These are phyloP conservation scores for Suhomyces chickasaworum DNA, from an alignment of 1,139 yeast genomes.

Conservation along the genomic window DNA sequence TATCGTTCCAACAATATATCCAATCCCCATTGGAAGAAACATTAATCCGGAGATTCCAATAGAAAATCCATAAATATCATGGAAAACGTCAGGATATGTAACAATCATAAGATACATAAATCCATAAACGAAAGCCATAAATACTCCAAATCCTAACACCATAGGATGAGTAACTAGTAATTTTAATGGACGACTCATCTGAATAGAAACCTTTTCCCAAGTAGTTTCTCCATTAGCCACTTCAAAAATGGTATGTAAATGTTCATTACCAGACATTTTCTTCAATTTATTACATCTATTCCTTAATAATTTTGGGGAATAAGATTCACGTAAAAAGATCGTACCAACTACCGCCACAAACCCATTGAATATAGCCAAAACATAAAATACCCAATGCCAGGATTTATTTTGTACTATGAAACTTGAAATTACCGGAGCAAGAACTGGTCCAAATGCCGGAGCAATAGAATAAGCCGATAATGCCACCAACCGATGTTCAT, in stretches of 20 bases:
- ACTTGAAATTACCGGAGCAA: conserved; percentile 38
- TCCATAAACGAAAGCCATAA: conserved; percentile 66
- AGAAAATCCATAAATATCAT: conserved; percentile 46
- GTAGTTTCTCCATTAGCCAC: conserved; percentile 37
- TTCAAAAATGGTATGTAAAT: conserved; percentile 62
- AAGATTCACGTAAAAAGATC: conserved; percentile 54
- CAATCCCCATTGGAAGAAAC: conserved; percentile 58
- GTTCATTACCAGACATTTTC: conserved; percentile 52
- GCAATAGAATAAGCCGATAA: conserved; percentile 62
- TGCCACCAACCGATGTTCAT: conserved; percentile 54
- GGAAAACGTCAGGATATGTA: conserved; percentile 57
- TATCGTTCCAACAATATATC: conserved; percentile 47
- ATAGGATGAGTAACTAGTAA: conserved; percentile 60
- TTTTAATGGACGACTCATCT: conserved; percentile 55
- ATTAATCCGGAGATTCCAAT: conserved; percentile 57
- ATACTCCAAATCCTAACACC: conserved; percentile 60
- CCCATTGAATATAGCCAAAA: conserved; percentile 58
- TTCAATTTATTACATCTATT: conserved; percentile 49
- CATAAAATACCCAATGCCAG: conserved; percentile 68
- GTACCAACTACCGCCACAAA: conserved; percentile 47
- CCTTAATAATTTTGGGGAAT: conserved; percentile 55
- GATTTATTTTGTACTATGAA: conserved; percentile 28
- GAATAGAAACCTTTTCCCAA: conserved; percentile 33
- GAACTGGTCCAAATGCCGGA: conserved; percentile 48
- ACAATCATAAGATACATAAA: conserved; percentile 63